A percentile compares a stretch with the other conserved stretches of the same genome.
Conservation (phyloP, 2,329 filamentous ascomycete species). For the Penicillium glabrum region DNA sequence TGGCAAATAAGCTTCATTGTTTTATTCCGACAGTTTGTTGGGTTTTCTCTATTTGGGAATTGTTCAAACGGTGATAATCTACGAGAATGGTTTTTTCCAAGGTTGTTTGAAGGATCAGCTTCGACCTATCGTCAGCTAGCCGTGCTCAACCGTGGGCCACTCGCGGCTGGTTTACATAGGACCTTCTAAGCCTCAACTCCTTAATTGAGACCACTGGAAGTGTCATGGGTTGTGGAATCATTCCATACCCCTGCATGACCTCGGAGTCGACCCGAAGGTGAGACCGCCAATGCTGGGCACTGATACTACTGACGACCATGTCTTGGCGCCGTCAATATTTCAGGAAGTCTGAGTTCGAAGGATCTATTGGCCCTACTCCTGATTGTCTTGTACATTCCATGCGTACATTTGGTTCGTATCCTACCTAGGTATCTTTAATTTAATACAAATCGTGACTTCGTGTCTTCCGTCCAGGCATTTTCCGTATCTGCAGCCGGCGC, state of each 20-base stretch:
- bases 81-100: too few species aligned
- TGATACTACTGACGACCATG: not conserved
- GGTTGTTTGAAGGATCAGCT: too few species aligned
- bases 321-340: not conserved
- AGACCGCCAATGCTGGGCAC: not conserved
- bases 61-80: too few species aligned
- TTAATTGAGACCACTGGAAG: not conserved
- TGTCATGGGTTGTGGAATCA: not conserved
- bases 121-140: too few species aligned
- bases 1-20: too few species aligned
- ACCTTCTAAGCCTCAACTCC: too few species aligned
- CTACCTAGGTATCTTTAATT: not conserved
- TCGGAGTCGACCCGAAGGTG: not conserved
- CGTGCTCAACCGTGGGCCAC: too few species aligned
- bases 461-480: not conserved
- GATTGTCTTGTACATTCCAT: not conserved
- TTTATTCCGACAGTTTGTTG: too few species aligned
- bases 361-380: not conserved
- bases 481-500: not conserved
- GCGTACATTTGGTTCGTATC: not conserved
- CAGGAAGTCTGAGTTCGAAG: not conserved
- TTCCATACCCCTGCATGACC: not conserved
- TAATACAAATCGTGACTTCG: slow-evolving; percentile 13
- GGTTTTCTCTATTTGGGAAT: too few species aligned
- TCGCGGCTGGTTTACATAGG: too few species aligned